Percentiles rank a stretch among this genome's conserved stretches.
Conservation (phyloP, 805 yeast species). For the Metschnikowia arizonensis region DNA sequence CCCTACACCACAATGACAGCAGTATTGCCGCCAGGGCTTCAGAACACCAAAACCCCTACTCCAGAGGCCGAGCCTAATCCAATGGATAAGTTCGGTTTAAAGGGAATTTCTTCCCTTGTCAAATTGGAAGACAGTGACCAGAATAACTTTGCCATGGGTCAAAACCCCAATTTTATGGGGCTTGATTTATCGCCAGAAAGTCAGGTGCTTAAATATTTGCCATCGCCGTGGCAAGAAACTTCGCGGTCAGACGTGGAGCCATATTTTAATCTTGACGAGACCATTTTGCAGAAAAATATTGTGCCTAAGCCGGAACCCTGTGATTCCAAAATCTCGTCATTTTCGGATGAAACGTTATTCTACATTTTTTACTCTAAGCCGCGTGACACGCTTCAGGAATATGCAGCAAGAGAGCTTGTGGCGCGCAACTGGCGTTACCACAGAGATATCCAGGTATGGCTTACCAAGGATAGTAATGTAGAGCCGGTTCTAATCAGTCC, state of each 20-base stretch:
- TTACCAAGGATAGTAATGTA: slow-evolving; percentile 85
- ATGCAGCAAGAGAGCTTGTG: slow-evolving; percentile 87
- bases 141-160: slow-evolving; percentile 67
- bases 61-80: slow-evolving; percentile 28
- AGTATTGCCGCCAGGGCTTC: slow-evolving; percentile 19
- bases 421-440: slow-evolving; percentile 96
- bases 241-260: slow-evolving; percentile 90
- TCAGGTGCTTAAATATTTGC: slow-evolving; percentile 60
- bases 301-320: slow-evolving; percentile 41
- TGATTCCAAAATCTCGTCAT: slow-evolving; percentile 50
- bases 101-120: slow-evolving; percentile 57
- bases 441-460: slow-evolving; percentile 92
- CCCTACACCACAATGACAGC: slow-evolving; percentile 9
- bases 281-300: slow-evolving; percentile 30
- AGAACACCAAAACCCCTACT: slow-evolving; percentile 3
- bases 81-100: slow-evolving; percentile 62
- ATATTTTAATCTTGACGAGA: slow-evolving; percentile 57
- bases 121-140: slow-evolving; percentile 61
- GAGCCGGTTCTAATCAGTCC: slow-evolving; percentile 80
- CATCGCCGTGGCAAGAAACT: slow-evolving; percentile 95
- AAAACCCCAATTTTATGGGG: slow-evolving; percentile 66
- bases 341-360: slow-evolving; percentile 89
- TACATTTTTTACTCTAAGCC: slow-evolving; percentile 93
- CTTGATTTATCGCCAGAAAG: slow-evolving; percentile 48
- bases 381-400: slow-evolving; percentile 86